These are phyloP conservation scores for Noccaea caerulescens DNA, from an alignment of 345 rosid genomes.

Conservation along the genomic window DNA sequence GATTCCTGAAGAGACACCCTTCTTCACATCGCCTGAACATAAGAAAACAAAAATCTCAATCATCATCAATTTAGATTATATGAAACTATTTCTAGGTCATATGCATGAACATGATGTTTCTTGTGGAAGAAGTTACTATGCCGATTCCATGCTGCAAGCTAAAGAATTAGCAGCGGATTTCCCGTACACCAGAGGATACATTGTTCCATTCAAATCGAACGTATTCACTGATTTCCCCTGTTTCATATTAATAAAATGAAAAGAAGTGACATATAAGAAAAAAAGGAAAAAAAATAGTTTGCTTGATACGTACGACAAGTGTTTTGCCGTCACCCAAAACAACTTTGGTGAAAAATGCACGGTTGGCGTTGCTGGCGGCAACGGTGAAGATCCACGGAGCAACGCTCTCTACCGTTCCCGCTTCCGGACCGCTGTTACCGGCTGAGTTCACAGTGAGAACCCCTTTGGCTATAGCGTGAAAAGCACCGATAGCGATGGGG, in stretches of 20 bases:
- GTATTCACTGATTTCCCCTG: conserved; percentile 53
- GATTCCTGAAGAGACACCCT: conserved; percentile 28
- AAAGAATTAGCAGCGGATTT: conserved; percentile 21
- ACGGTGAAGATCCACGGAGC: conserved; percentile 60
- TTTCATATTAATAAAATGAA: neutral
- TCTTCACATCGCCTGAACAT: conserved; percentile 30
- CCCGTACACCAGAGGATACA: conserved; percentile 43
- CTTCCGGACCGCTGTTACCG: conserved; percentile 46
- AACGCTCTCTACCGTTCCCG: neutral
- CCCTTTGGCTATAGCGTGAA: conserved; percentile 56
- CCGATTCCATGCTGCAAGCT: neutral
- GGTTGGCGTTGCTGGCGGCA: conserved; percentile 54
- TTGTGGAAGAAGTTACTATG: conserved; percentile 23
- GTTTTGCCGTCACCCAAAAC: conserved; percentile 49
- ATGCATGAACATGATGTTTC: neutral
- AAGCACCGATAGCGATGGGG: conserved; percentile 51
- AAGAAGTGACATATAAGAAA: neutral
- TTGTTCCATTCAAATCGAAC: conserved; percentile 37
- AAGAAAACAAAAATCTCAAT: neutral
- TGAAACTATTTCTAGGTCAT: neutral
- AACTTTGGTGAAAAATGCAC: conserved; percentile 45
- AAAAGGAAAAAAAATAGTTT: neutral
- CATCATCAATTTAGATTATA: neutral
- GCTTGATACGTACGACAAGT: conserved; percentile 45
- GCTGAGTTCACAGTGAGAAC: conserved; percentile 48